Base-by-base conservation (phyloP, 768 basidiomycete genomes). In the Suillus tomentosus region DNA sequence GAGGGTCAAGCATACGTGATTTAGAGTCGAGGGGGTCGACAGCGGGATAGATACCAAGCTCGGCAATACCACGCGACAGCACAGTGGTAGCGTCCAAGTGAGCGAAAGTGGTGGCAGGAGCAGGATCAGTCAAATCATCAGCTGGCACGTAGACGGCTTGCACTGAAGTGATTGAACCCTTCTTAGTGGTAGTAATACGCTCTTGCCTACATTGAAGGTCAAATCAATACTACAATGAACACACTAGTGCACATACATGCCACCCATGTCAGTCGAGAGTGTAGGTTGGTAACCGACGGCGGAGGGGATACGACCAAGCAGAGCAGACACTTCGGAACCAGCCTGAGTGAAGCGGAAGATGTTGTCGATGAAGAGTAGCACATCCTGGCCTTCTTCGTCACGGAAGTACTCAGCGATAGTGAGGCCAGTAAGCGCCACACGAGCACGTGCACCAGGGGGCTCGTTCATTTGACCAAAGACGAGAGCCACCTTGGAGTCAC, bases 401-500 rank as follows among this genome's bases (percentile, higher is more conserved):
- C 97, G 96, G 97, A 99, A 99, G 84, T 99, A 99, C 82, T 99
- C 97, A 69, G 97, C 97, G 72, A 99, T 99, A 76, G 97, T 99
- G 65, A 99, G 84, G 80, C 97, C 97, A 72, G 97, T 99, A 73
- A 99, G 89, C 69, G 97, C 97, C 73, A 99, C 97, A 92, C 97
- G 97, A 74, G 97, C 97, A 88, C 97, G 96, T 71, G 97, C 97
- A 88, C 97, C 97, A 73, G 97, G 97, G 78, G 97, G 97, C 85
- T 99, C 97, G 84, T 99, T 99, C 97, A 99, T 99, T 83, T 99
- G 97, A 85, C 97, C 97, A 84, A 99, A 99, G 72, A 99, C 97
- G 68, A 99, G 89, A 74, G 97, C 96, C 81, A 98, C 97, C 88
- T 99, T 99, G 79, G 97, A 99, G 80, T 99, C 96, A 80, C 96